Conservation (phyloP, 2,329 filamentous ascomycete species). For the Aspergillus udagawae region DNA sequence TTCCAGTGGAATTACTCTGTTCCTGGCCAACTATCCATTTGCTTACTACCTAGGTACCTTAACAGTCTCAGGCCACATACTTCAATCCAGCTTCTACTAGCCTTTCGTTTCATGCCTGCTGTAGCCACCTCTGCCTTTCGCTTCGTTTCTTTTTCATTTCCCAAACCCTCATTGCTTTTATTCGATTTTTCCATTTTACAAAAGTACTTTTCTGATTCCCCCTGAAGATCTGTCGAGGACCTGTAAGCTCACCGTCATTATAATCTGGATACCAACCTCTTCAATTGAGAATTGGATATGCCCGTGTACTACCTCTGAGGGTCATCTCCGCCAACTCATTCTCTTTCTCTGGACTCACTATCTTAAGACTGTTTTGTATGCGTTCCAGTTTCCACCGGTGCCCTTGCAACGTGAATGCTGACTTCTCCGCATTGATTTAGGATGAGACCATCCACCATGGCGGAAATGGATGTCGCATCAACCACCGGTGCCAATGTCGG, state of each 20-base stretch:
- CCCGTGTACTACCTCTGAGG: not conserved
- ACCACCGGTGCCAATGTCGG: constrained; percentile 32
- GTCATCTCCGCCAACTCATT: not conserved
- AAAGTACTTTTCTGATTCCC: not conserved
- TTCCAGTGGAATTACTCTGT: constrained; percentile 11
- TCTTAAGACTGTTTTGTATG: not conserved
- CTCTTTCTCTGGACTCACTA: not conserved
- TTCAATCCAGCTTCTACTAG: not conserved
- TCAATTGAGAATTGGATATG: not conserved
- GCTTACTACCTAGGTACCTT: not conserved
- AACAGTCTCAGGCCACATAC: no score
- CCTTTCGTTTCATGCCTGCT: not conserved
- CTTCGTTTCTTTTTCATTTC: constrained; percentile 6
- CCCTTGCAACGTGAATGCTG: not conserved
- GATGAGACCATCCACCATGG: constrained; percentile 22
- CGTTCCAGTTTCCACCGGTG: not conserved
- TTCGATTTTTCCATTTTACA: not conserved
- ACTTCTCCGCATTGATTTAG: not conserved
- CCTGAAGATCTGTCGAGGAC: not conserved
- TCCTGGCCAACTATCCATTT: constrained; percentile 19
- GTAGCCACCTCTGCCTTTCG: not conserved
- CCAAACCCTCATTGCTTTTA: not conserved
- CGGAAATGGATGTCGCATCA: constrained; percentile 28
- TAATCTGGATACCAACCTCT: not conserved
- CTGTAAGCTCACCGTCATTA: not conserved